A percentile compares a stretch with the other conserved stretches of the same genome.
phyloP scores from a whole-genome alignment of 176 grass and related monocot genomes.

The Oryza meridionalis region DNA sequence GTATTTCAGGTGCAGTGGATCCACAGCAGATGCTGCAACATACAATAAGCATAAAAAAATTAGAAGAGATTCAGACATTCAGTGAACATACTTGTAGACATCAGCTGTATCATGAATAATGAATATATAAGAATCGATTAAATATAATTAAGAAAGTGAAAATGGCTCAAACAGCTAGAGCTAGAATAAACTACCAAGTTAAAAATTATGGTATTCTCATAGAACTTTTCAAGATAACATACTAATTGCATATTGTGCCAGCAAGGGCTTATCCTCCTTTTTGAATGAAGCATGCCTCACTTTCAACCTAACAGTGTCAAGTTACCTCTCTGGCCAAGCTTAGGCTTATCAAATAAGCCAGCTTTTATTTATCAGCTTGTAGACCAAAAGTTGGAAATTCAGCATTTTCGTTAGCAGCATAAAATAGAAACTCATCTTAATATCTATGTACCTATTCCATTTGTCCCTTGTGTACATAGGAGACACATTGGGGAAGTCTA shows the following conservation, averaged over 20 bases:
- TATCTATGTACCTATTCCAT: background rate
- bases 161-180: slow-evolving; percentile 5
- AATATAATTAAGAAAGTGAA: background rate
- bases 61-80: slow-evolving; percentile 32
- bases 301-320: background rate
- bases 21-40: slow-evolving; percentile 84
- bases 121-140: slow-evolving; percentile 25
- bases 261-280: background rate
- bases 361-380: background rate
- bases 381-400: background rate
- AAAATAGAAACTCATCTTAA: background rate
- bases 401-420: background rate
- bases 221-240: background rate
- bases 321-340: background rate
- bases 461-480: background rate
- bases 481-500: background rate
- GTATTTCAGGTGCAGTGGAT: slow-evolving; percentile 93
- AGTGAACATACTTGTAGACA: background rate
- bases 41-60: slow-evolving; percentile 37
- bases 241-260: background rate
- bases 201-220: background rate
- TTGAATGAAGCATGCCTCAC: background rate
- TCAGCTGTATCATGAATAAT: slow-evolving; percentile 23
- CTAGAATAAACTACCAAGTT: slow-evolving; percentile 12
- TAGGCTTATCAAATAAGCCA: background rate